Base-by-base conservation (phyloP, 1,284 basidiomycete genomes). In the Hymenochaete sp. region DNA sequence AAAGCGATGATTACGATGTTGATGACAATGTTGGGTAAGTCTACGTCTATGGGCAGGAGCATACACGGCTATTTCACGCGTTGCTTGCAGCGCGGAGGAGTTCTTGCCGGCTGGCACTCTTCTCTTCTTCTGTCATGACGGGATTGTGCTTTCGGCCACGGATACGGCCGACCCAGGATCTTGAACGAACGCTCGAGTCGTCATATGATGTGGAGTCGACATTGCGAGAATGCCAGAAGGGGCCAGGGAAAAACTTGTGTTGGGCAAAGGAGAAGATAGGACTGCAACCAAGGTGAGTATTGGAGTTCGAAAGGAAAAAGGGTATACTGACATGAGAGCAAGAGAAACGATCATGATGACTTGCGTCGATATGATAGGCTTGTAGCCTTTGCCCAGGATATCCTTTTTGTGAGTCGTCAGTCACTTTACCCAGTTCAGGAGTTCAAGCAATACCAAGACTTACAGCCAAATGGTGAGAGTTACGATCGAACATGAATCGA, bases 401-500 rank as follows among this genome's bases (percentile, higher is more conserved):
- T 72, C 71, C 75, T 77, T 52, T n/a, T 28, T 31, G 51, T 33
- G 37, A 21, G 28, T 25, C n/a, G 7, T 10, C 27, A 48, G 22
- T 37, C n/a, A 40, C 6, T 13, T 42, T 3, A 4, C 22, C 14
- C 38, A 27, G 26, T 19, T 22, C 24, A 32, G 10, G 28, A 26
- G 13, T 26, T 19, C 21, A 32, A 28, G 5, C 8, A 38, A 35
- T 5, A 31, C 28, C 14, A 5, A 6, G 29, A 66, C 75, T 45
- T 53, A 81, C 79, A 46, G 69, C 62, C 44, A 67, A 58, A 60
- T 82, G 79, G 22, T 69, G 66, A 8, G 63, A 55, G 53, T 82
- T 82, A 39, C 73, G 65, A 55, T 82, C 80, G 50, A 80, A 71
- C 10, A 82, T 65, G 54, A 68, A 74, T 13, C 79, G 70, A 24